Evolutionary conservation across 164 flowering plant genomes (phyloP).

Genomic region (Cinnamomum micranthum): DNA sequence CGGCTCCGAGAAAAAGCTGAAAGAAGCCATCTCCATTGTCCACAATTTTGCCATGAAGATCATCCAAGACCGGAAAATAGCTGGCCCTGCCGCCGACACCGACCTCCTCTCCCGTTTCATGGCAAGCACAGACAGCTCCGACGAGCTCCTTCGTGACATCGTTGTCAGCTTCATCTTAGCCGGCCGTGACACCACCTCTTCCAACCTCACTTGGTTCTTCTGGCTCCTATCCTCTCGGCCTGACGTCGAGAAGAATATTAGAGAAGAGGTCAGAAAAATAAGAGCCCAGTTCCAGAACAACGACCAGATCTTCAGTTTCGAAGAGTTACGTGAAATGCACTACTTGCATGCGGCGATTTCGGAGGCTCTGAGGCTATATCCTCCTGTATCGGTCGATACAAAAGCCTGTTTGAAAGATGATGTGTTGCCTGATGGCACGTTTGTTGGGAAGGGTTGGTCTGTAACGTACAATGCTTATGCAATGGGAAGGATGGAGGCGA

Average conservation of each 20-base stretch:
- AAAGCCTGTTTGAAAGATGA: conserved; percentile 36
- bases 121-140: conserved; percentile 20
- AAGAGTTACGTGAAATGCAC: conserved; percentile 48
- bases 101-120: conserved; percentile 49
- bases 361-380: conserved; percentile 46
- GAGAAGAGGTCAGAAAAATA: conserved; percentile 29
- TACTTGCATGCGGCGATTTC: conserved; percentile 55
- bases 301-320: conserved; percentile 22
- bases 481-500: conserved; percentile 49
- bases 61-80: conserved; percentile 30
- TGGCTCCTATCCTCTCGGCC: conserved; percentile 38
- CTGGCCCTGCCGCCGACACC: neutral
- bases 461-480: conserved; percentile 34
- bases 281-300: conserved; percentile 7
- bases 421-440: conserved; percentile 50
- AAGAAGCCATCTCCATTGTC: conserved; percentile 35
- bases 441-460: conserved; percentile 38
- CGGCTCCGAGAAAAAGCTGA: conserved; percentile 48
- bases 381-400: conserved; percentile 43
- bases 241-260: conserved; percentile 25
- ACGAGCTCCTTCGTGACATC: conserved; percentile 40
- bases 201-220: conserved; percentile 46
- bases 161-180: conserved; percentile 49
- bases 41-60: conserved; percentile 51
- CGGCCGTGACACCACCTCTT: conserved; percentile 47